Evolutionary conservation across 805 yeast species (phyloP).

Genomic region (Brettanomyces custersianus): DNA sequence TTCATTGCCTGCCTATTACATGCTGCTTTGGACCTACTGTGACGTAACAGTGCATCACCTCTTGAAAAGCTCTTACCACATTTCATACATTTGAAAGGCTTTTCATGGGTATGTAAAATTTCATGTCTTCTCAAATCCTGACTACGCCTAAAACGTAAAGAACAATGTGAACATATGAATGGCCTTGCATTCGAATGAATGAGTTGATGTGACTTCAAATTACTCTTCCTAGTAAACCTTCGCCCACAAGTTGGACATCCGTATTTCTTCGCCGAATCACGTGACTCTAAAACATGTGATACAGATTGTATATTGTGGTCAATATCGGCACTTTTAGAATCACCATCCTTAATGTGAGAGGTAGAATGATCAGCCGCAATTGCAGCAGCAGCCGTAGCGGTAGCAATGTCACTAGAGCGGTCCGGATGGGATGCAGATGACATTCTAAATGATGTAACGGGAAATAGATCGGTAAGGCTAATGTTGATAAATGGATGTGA

Average conservation of each 20-base stretch:
- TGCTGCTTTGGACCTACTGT: conserved; percentile 34
- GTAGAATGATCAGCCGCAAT: conserved; percentile 7
- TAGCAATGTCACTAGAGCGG: not conserved
- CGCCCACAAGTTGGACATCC: conserved; percentile 54
- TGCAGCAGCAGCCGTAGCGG: conserved; percentile 3
- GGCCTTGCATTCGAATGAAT: conserved; percentile 63
- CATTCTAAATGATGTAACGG: too few species aligned
- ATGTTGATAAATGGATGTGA: not conserved
- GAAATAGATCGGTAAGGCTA: too few species aligned
- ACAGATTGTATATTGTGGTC: conserved; percentile 1
- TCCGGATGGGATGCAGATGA: too few species aligned
- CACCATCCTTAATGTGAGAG: not conserved
- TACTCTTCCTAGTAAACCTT: conserved; percentile 63
- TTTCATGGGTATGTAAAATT: conserved; percentile 69
- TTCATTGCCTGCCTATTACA: conserved; percentile 11
- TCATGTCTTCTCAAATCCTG: conserved; percentile 74
- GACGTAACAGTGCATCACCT: conserved; percentile 68
- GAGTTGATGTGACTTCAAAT: conserved; percentile 61
- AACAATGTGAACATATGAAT: conserved; percentile 52
- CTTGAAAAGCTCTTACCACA: conserved; percentile 66
- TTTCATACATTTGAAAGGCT: conserved; percentile 50
- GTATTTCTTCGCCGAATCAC: conserved; percentile 28
- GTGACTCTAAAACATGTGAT: conserved; percentile 1
- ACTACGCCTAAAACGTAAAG: conserved; percentile 54
- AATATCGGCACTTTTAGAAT: not conserved